phyloP scores from a whole-genome alignment of 2,329 filamentous ascomycete species.

The Exophiala sp. region DNA sequence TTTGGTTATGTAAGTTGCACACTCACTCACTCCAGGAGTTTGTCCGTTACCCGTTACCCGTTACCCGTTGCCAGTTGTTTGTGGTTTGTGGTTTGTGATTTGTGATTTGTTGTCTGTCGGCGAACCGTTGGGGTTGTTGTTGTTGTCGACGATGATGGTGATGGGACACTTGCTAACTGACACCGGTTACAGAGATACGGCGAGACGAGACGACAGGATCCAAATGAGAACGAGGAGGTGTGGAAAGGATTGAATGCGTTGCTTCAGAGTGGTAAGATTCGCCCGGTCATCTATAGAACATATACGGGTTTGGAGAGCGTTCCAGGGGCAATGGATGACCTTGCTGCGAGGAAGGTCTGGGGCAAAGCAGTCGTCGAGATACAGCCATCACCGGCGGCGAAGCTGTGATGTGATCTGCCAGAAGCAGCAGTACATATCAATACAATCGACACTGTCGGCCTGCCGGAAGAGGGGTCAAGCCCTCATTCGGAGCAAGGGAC shows the following conservation, averaged over 20 bases:
- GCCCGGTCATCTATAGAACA: conserved; percentile 47
- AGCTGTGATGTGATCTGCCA: conserved; percentile 2
- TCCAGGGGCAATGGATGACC: conserved; percentile 47
- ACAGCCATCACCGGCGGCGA: conserved; percentile 18
- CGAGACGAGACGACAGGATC: conserved; percentile 49
- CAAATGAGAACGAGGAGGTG: conserved; percentile 43
- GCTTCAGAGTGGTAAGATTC: conserved; percentile 44
- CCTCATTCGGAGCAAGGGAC: too few relatives aligned
- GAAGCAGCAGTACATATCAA: background rate
- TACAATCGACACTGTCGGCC: too few relatives aligned
- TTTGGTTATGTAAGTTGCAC: conserved; percentile 43
- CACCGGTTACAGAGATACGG: conserved; percentile 42
- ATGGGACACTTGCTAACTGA: background rate
- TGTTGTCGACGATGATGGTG: background rate
- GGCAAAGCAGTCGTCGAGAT: conserved; percentile 53
- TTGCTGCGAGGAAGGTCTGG: conserved; percentile 47
- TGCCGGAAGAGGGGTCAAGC: too few relatives aligned
- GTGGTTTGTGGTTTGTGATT: too few relatives aligned
- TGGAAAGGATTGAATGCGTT: conserved; percentile 50
- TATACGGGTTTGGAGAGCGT: conserved; percentile 50
- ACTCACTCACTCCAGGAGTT: background rate
- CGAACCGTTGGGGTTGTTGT: background rate
- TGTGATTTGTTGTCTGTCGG: too few relatives aligned
- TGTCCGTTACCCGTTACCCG: too few relatives aligned
- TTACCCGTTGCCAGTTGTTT: too few relatives aligned